Conservation (phyloP, 768 basidiomycete species). For the Lactarius hengduanensis region DNA sequence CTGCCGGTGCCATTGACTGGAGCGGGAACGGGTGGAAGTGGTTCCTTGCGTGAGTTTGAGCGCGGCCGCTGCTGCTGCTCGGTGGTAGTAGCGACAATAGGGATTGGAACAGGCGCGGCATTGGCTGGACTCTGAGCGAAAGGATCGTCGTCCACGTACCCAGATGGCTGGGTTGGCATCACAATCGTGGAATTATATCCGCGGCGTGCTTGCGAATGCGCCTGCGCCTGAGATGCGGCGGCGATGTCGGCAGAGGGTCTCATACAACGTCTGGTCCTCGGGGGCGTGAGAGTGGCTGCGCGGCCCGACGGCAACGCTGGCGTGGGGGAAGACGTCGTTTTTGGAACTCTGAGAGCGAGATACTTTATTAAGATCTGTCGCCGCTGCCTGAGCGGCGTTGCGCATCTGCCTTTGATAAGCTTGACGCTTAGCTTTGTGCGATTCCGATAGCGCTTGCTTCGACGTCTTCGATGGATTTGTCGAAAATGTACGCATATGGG, state of each 20-base stretch:
- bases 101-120: conserved; percentile 39
- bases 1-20: conserved; percentile 38
- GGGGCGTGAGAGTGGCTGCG: conserved; percentile 50
- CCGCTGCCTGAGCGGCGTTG: conserved; percentile 42
- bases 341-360: conserved; percentile 56
- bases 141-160: conserved; percentile 63
- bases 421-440: conserved; percentile 79
- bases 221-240: conserved; percentile 35
- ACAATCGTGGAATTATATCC: conserved; percentile 40
- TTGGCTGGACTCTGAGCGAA: conserved; percentile 42
- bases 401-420: conserved; percentile 83
- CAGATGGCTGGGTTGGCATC: conserved; percentile 45
- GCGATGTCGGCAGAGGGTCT: conserved; percentile 64
- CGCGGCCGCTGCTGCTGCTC: conserved; percentile 16
- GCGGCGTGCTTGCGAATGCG: conserved; percentile 32
- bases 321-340: conserved; percentile 44
- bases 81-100: conserved; percentile 34
- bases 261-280: conserved; percentile 47
- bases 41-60: conserved; percentile 20
- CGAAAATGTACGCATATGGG: conserved; percentile 62
- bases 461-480: conserved; percentile 70
- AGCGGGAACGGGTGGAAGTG: conserved; percentile 19
- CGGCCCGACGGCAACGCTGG: conserved; percentile 34
- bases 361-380: conserved; percentile 34
- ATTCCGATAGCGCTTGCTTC: conserved; percentile 80